Conservation (phyloP, 2,329 filamentous ascomycete genomes). For the Phyllosticta citribraziliensis region DNA sequence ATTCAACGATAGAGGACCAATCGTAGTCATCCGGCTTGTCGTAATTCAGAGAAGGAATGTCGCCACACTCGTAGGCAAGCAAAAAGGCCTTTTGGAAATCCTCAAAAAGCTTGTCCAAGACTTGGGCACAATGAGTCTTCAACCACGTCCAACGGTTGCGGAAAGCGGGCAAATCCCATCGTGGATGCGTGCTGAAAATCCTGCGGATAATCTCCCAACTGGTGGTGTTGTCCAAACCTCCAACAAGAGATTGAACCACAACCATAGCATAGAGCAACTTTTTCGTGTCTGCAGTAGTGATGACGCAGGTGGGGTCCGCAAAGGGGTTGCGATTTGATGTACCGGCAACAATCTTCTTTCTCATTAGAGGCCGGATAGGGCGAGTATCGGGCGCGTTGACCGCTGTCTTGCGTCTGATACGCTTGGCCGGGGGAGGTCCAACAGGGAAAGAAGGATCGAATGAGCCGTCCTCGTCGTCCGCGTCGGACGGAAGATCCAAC, state of each 20-base stretch:
- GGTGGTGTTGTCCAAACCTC: conserved; percentile 25
- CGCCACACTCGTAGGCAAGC: conserved; percentile 52
- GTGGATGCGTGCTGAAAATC: conserved; percentile 26
- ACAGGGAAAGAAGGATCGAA: not conserved
- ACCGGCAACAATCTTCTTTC: not conserved
- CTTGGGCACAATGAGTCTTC: conserved; percentile 24
- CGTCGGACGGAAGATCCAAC: not conserved
- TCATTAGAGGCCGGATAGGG: not conserved
- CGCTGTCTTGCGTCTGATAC: not conserved
- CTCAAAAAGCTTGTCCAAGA: conserved; percentile 48
- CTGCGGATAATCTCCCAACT: conserved; percentile 34
- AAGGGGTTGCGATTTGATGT: not conserved
- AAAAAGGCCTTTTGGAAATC: conserved; percentile 59
- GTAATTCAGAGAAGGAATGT: conserved; percentile 54
- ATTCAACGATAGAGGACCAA: conserved; percentile 56
- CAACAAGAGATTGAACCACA: conserved; percentile 25
- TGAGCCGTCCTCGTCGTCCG: not conserved
- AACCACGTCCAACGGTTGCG: conserved; percentile 31
- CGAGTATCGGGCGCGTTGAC: not conserved
- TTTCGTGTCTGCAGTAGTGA: conserved; percentile 13
- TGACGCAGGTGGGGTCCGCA: conserved; percentile 12
- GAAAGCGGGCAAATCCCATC: conserved; percentile 23
- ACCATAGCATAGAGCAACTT: conserved; percentile 23
- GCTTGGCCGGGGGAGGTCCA: not conserved
- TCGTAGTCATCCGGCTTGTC: conserved; percentile 56